phyloP scores from a whole-genome alignment of 257 asterid species.

The Misopates orontium region DNA sequence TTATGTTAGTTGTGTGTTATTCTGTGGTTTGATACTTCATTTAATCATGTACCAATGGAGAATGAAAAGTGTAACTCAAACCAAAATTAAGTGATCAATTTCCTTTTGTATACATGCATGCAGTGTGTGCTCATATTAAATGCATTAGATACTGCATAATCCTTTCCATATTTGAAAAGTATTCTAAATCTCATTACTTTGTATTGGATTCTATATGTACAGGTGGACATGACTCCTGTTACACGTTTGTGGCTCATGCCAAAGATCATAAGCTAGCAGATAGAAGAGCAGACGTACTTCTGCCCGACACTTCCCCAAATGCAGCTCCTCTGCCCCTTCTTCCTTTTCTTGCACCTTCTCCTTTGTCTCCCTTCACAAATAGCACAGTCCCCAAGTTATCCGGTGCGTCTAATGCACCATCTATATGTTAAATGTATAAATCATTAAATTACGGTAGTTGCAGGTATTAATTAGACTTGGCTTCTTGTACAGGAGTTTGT shows the following conservation, averaged over 20 bases:
- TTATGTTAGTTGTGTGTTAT: neutral
- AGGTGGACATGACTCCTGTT: conserved; percentile 48
- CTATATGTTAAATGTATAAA: conserved; percentile 9
- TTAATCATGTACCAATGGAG: neutral
- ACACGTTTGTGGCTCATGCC: conserved; percentile 36
- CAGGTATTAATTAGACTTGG: conserved; percentile 4
- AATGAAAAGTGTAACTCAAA: neutral
- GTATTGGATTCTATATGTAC: conserved; percentile 31
- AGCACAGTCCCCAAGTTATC: conserved; percentile 83
- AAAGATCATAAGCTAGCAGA: conserved; percentile 32
- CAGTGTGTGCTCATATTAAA: conserved; percentile 1
- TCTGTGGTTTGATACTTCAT: conserved; percentile 2
- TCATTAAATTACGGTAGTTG: neutral
- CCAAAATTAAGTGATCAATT: conserved; percentile 2
- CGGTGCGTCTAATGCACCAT: conserved; percentile 49
- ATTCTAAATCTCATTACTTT: conserved; percentile 9
- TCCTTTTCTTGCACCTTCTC: conserved; percentile 96
- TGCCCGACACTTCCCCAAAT: conserved; percentile 62
- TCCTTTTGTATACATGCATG: conserved; percentile 7
- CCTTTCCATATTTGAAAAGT: conserved; percentile 2
- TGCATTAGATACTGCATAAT: conserved; percentile 1
- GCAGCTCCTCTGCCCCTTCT: conserved; percentile 78
- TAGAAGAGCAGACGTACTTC: conserved; percentile 54
- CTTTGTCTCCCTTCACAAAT: conserved; percentile 85
- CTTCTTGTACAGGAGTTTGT: conserved; percentile 57